Conservation (phyloP, 164 flowering plant genomes). For the Aristolochia californica region DNA sequence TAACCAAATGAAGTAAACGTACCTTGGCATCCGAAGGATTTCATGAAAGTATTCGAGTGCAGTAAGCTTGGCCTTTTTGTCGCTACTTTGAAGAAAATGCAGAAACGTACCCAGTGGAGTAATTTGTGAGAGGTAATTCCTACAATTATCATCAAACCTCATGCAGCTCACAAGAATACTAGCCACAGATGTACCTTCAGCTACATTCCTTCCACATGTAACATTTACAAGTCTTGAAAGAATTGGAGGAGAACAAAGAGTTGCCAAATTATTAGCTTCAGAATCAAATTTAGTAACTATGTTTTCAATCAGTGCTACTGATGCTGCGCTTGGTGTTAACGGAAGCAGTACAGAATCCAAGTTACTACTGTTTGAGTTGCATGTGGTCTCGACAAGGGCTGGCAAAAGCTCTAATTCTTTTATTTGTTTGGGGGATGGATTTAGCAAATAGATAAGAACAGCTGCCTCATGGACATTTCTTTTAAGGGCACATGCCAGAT, state of each 20-base stretch:
- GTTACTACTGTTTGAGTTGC: conserved; percentile 29
- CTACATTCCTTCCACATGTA: conserved; percentile 24
- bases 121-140: conserved; percentile 31
- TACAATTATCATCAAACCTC: conserved; percentile 59
- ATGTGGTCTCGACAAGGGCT: conserved; percentile 41
- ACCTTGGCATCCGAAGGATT: conserved; percentile 62
- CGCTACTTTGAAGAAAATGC: conserved; percentile 39
- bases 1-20: conserved; percentile 5
- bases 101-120: conserved; percentile 43
- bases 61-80: conserved; percentile 29
- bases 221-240: conserved; percentile 39
- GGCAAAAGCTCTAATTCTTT: conserved; percentile 57
- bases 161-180: conserved; percentile 53
- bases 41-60: conserved; percentile 65
- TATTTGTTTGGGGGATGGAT: conserved; percentile 58
- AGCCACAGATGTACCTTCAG: conserved; percentile 44
- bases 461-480: conserved; percentile 64
- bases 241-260: conserved; percentile 42
- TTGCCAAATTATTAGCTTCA: conserved; percentile 46
- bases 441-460: conserved; percentile 47
- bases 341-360: conserved; percentile 13
- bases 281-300: conserved; percentile 54
- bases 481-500: conserved; percentile 54
- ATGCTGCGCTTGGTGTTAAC: conserved; percentile 55
- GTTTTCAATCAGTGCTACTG: conserved; percentile 62